phyloP scores from a whole-genome alignment of 1,284 basidiomycete species.

The Gymnopus androsaceus region DNA sequence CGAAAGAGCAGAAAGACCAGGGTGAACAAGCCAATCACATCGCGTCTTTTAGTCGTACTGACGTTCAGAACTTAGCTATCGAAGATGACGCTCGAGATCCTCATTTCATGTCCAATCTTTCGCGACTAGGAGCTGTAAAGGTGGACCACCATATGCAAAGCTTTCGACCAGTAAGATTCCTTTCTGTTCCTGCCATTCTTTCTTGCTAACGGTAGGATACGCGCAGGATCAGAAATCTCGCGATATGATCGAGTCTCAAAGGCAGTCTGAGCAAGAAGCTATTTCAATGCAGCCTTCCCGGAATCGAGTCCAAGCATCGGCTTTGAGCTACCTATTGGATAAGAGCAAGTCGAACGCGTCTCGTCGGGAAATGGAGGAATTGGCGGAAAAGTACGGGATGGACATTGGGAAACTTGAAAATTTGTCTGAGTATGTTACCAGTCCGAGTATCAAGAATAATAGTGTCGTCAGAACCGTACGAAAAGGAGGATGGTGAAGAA shows the following conservation, averaged over 20 bases:
- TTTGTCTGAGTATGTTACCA: constrained; percentile 67
- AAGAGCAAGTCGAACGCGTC: constrained; percentile 57
- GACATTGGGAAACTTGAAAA: constrained; percentile 56
- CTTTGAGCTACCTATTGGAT: constrained; percentile 66
- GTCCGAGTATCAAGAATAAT: constrained; percentile 63
- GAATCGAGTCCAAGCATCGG: constrained; percentile 58
- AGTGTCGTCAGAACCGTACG: constrained; percentile 49
- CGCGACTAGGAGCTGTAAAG: constrained; percentile 67
- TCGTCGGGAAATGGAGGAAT: constrained; percentile 44
- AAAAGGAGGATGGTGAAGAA: constrained; percentile 61
- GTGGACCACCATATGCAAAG: constrained; percentile 69
- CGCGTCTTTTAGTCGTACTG: not conserved
- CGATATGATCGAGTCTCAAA: constrained; percentile 52
- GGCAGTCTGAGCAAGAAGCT: constrained; percentile 58
- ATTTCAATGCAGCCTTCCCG: constrained; percentile 34
- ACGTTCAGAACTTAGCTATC: constrained; percentile 49
- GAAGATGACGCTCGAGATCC: constrained; percentile 73
- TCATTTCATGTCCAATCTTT: constrained; percentile 74
- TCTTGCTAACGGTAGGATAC: constrained; percentile 1
- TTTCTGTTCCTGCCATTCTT: not conserved
- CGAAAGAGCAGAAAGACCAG: constrained; percentile 56
- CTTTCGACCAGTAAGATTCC: constrained; percentile 44
- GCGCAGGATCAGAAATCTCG: constrained; percentile 38
- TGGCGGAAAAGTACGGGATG: constrained; percentile 61
- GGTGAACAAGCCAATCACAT: constrained; percentile 34